phyloP scores from a whole-genome alignment of 768 basidiomycete genomes.

The Mycena kentingensis region DNA sequence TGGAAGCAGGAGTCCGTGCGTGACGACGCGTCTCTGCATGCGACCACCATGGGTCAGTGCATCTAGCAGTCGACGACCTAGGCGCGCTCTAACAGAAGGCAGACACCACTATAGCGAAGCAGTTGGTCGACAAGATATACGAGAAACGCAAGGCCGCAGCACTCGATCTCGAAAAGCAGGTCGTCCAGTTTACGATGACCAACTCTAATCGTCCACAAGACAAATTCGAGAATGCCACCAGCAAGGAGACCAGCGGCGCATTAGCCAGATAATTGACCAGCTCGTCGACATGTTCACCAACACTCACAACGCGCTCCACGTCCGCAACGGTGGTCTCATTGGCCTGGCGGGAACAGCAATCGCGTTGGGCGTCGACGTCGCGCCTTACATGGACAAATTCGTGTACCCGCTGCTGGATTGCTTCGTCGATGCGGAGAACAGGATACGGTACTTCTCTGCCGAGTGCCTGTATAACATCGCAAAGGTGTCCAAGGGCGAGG shows the following conservation, averaged over 20 bases:
- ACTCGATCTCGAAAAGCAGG: conserved; percentile 91
- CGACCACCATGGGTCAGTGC: background rate
- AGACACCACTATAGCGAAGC: conserved; percentile 79
- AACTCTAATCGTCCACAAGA: conserved; percentile 36
- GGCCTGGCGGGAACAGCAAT: conserved; percentile 97
- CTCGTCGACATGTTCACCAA: conserved; percentile 93
- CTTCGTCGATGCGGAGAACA: conserved; percentile 91
- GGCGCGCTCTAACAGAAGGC: conserved; percentile 6
- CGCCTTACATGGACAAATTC: conserved; percentile 93
- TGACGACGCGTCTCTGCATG: conserved; percentile 3
- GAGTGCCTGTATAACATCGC: conserved; percentile 99
- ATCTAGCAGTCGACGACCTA: background rate
- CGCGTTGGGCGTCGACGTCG: conserved; percentile 89
- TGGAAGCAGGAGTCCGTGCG: background rate
- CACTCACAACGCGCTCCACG: conserved; percentile 77
- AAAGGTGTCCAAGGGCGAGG: conserved; percentile 95
- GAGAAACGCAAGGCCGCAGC: conserved; percentile 96
- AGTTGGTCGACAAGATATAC: conserved; percentile 90
- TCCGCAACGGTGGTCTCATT: conserved; percentile 93
- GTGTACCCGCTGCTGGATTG: conserved; percentile 85
- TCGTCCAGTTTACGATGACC: conserved; percentile 1
- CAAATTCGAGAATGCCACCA: conserved; percentile 86
- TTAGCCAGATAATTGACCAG: conserved; percentile 88
- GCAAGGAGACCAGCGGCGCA: conserved; percentile 78
- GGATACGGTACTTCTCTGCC: conserved; percentile 96